phyloP scores from a whole-genome alignment of 1,284 basidiomycete genomes.

The Ganoderma resinaceum region DNA sequence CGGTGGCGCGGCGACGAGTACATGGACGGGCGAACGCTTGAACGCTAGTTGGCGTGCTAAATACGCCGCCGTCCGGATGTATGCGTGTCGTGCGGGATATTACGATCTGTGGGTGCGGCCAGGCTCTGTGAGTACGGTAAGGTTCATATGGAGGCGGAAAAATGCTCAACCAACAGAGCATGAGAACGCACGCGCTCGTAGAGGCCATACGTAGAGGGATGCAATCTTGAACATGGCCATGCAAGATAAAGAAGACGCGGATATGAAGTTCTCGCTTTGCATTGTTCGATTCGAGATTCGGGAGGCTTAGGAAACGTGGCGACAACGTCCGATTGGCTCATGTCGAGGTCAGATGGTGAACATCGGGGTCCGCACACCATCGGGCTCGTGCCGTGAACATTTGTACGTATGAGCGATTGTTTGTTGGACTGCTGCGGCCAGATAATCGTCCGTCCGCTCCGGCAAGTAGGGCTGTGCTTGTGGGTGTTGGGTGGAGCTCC shows the following conservation, averaged over 20 bases:
- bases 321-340: constrained; percentile 3
- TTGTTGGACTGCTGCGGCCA: background rate
- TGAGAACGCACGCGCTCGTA: constrained; percentile 5
- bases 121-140: background rate
- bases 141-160: background rate
- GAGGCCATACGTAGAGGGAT: constrained; percentile 1
- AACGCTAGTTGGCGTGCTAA: constrained; percentile 4
- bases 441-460: background rate
- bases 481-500: background rate
- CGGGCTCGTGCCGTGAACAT: background rate
- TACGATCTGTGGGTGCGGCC: background rate
- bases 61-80: background rate
- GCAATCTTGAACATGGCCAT: background rate
- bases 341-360: constrained; percentile 5
- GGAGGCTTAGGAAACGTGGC: background rate
- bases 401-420: background rate
- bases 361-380: background rate
- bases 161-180: background rate
- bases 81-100: background rate
- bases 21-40: background rate
- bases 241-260: constrained; percentile 5
- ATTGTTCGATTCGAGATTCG: constrained; percentile 1
- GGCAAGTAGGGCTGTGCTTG: background rate
- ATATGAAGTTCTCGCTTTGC: constrained; percentile 7
- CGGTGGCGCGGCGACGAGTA: constrained; percentile 5